Base-by-base conservation (phyloP, 306 rosid genomes). In the Parietaria judaica region DNA sequence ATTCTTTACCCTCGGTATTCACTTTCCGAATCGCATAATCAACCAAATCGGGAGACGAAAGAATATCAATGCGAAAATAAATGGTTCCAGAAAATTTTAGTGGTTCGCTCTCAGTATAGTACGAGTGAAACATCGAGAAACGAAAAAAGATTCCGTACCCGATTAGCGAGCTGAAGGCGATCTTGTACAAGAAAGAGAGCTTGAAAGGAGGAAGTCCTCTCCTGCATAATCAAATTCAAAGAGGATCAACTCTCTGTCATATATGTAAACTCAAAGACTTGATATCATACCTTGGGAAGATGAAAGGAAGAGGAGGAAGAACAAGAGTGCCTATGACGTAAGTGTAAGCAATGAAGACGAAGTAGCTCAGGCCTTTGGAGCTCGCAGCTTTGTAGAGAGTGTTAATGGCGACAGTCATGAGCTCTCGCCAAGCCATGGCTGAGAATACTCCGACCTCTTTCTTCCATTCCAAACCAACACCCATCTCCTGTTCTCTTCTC, bases 371-470 rank as follows among this genome's bases (percentile, higher is more conserved):
- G 0, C 91, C 83, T 58, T 60, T 68, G 23, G 54, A 52, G 15
- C 73, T 51, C 12, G 89, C 95, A 64, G 78, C 78, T 74, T 89
- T 89, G 81, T 76, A 86, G 10, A 84, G 53, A 53, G 76, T 66
- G 63, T 53, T 73, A 0, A 78, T 74, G 50, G 81, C 86, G 53
- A 89, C 84, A 47, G 59, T 68, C 6, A 73, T 55, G 67, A 82
- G 76, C 64, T 86, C 91, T 1, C 65, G 38, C 3, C 78, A 67
- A 2, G 83, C 61, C 83, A 89, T 67, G 39, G 80, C 86, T 0
- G 56, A 54, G 49, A 84, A 69, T 3, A 87, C 92, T 48, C 75
- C 47, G 15, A 80, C 78, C 2, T 84, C 88, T 61, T 49, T 77
- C 65, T 70, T 63, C 70, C 11, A 48, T 38, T 14, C 47, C 34